A percentile compares a stretch with the other conserved stretches of the same genome.
These are phyloP conservation scores for Hymenochaete sp. DNA, from an alignment of 1,284 basidiomycete genomes.

Conservation along the genomic window DNA sequence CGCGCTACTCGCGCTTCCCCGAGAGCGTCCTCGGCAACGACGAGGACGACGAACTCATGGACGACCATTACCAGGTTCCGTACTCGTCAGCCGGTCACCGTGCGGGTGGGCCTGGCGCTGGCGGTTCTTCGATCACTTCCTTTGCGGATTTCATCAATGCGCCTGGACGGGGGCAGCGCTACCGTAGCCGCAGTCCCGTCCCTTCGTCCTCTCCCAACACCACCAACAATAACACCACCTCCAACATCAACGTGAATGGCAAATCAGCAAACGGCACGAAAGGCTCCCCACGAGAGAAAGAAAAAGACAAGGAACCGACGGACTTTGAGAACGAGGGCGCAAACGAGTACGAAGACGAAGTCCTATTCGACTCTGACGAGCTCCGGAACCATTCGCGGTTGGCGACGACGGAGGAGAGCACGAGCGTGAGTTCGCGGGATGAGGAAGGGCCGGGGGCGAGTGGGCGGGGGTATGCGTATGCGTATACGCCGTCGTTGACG, in stretches of 20 bases:
- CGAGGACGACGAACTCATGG: slow-evolving; percentile 42
- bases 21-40: slow-evolving; percentile 35
- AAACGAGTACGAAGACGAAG: slow-evolving; percentile 18
- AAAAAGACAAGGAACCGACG: slow-evolving; percentile 6
- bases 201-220: too few relatives aligned
- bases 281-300: neutral
- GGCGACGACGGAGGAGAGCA: slow-evolving; percentile 18
- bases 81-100: slow-evolving; percentile 33
- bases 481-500: slow-evolving; percentile 1
- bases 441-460: slow-evolving; percentile 14
- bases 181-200: slow-evolving; percentile 4
- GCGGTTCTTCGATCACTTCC: slow-evolving; percentile 35
- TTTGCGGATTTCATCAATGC: slow-evolving; percentile 54
- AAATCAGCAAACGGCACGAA: too few relatives aligned
- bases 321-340: slow-evolving; percentile 13
- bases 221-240: too few relatives aligned
- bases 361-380: slow-evolving; percentile 21
- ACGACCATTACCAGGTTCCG: slow-evolving; percentile 59
- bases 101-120: too few relatives aligned
- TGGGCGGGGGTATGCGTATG: slow-evolving; percentile 10
- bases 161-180: slow-evolving; percentile 26
- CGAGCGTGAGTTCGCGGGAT: slow-evolving; percentile 19
- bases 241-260: too few relatives aligned
- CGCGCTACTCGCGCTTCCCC: slow-evolving; percentile 32
- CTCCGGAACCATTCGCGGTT: slow-evolving; percentile 16